Conservation (phyloP, 495 filamentous ascomycete species). For the Aspergillus taichungensis region DNA sequence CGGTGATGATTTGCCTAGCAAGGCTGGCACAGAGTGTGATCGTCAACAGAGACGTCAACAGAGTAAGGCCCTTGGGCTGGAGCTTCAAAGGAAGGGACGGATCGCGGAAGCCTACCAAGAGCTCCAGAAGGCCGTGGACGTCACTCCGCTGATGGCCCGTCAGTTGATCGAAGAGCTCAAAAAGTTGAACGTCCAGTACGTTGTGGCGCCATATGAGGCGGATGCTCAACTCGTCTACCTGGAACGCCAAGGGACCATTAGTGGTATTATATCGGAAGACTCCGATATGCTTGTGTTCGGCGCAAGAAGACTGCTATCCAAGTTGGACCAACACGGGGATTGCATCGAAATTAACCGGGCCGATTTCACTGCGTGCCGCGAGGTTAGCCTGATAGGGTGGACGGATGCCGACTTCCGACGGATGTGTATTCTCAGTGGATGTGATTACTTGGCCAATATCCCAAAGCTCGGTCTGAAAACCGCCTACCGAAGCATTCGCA, state of each 20-base stretch:
- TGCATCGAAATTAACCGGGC: conserved; percentile 83
- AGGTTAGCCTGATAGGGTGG: conserved; percentile 86
- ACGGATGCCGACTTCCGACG: conserved; percentile 80
- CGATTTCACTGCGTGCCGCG: conserved; percentile 80
- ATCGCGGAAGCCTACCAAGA: conserved; percentile 73
- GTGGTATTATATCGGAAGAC: conserved; percentile 90
- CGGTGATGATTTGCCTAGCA: conserved; percentile 90
- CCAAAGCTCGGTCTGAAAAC: conserved; percentile 85
- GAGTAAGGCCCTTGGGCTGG: conserved; percentile 63
- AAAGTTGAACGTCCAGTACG: conserved; percentile 65
- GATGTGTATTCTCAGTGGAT: conserved; percentile 98
- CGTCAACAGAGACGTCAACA: conserved; percentile 62
- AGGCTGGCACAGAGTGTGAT: conserved; percentile 78
- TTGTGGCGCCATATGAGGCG: conserved; percentile 96
- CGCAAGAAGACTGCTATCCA: conserved; percentile 80
- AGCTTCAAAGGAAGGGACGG: conserved; percentile 71
- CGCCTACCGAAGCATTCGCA: conserved; percentile 80
- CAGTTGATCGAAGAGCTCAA: conserved; percentile 89
- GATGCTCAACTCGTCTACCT: conserved; percentile 94
- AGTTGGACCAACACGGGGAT: conserved; percentile 87
- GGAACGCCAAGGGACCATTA: conserved; percentile 71
- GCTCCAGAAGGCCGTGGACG: conserved; percentile 91
- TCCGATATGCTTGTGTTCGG: conserved; percentile 96
- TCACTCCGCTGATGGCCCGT: conserved; percentile 91
- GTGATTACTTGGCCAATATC: conserved; percentile 85